Percentiles rank a stretch among this genome's conserved stretches.
Evolutionary conservation across 2,329 filamentous ascomycete genomes (phyloP).

Genomic region (Diaporthe ampelina): DNA sequence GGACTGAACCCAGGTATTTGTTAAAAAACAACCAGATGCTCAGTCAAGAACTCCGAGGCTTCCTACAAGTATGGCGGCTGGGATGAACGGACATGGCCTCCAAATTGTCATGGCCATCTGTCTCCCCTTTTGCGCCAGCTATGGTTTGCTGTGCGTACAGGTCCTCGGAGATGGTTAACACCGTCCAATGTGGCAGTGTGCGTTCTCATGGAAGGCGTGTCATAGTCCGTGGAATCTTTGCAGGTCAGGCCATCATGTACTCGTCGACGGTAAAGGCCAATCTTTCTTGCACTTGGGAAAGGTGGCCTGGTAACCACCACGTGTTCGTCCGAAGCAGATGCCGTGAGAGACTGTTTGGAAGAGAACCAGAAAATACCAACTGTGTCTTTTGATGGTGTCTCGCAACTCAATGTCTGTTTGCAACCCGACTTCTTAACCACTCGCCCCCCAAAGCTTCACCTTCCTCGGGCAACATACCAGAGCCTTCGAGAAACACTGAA

Average conservation of each 20-base stretch:
- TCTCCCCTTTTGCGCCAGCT: too few species aligned
- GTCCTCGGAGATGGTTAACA: neutral
- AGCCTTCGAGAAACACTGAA: neutral
- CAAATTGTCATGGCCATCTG: neutral
- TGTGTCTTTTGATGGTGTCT: neutral
- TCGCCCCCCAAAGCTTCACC: neutral
- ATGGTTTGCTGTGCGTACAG: neutral
- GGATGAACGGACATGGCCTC: too few species aligned
- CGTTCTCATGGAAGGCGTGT: neutral
- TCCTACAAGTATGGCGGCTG: too few species aligned
- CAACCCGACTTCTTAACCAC: neutral
- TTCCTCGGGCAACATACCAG: neutral
- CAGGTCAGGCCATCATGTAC: neutral
- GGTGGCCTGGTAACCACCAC: neutral
- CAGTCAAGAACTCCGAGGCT: neutral
- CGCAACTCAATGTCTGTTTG: neutral
- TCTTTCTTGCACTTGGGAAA: neutral
- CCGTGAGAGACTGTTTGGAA: neutral
- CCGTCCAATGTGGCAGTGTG: neutral
- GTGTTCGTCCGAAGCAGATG: neutral
- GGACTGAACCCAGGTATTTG: neutral
- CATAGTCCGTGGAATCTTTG: neutral
- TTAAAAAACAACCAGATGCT: neutral
- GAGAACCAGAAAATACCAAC: neutral
- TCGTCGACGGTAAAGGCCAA: neutral